Evolutionary conservation across 2,329 filamentous ascomycete genomes (phyloP), one percentile per base, ranked within the genome.

Genomic region (Colletotrichum lentis): DNA sequence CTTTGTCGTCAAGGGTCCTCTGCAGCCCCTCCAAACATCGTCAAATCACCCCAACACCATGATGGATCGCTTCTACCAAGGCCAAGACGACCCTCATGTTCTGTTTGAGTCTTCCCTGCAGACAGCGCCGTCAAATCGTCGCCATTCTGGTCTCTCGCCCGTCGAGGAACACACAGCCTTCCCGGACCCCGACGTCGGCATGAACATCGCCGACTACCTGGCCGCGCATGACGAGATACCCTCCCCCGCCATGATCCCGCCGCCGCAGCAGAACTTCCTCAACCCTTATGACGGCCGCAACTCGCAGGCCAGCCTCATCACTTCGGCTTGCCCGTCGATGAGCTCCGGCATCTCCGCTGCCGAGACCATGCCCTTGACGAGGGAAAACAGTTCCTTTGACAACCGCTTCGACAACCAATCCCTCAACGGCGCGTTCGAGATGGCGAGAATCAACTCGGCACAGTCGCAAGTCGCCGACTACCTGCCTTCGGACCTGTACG

Each of bases 311-410:
- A 76, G 75, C 44, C 73, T 74, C 3, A 67, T 77, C 4, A 74
- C 77, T 1, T 81, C 82, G 1, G 73, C 74, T 3, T 82, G 79
- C 58, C 81, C 81, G 1, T 83, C 82, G 0, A 77, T 83, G 76
- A 76, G 80, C 35, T 83, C 81, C 3, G 80, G 77, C 0, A 76
- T 78, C 4, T 79, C 80, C 14, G 77, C 76, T 10, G 65, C 77
- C 3, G 82, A 82, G 43, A 77, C 74, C 0, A 78, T 77, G 63
- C 77, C 81, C 35, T 76, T 83, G 72, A 82, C 80, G 11, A 78
- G 82, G 46, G 77, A 80, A 64, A 82, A 80, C 71, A 84, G 82
- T 74, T 75, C 76, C 10, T 74, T 76, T 35, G 74, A 79, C 54
- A 76, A 77, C 70, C 71, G 69, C 50, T 62, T 65, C 41, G 69